Evolutionary conservation across 352 stramenopile species (phyloP).

Genomic region (Globisporangium yorkense): DNA sequence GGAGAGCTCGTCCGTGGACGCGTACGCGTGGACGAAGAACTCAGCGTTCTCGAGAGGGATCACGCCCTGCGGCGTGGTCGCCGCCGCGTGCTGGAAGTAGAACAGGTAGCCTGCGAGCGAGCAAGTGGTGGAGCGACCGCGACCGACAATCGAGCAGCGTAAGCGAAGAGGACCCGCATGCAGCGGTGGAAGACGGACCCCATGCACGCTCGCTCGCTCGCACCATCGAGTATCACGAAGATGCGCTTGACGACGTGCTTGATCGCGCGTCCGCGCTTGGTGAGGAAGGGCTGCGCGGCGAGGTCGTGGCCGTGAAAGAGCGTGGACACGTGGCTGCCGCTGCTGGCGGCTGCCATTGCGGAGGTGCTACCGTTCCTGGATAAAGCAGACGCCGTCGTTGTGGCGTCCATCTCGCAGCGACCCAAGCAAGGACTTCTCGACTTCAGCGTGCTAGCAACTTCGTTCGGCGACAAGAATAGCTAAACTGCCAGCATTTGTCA

Average conservation of each 20-base stretch:
- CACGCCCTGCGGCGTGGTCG: slow-evolving; percentile 52
- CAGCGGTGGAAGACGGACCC: not conserved
- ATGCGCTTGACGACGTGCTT: slow-evolving; percentile 62
- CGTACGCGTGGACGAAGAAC: slow-evolving; percentile 72
- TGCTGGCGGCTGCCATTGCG: not conserved
- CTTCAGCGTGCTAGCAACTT: too few species aligned
- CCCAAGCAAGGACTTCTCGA: too few species aligned
- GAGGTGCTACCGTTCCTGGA: not conserved
- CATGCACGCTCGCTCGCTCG: not conserved
- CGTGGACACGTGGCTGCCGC: not conserved
- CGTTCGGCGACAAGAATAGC: too few species aligned
- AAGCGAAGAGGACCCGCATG: not conserved
- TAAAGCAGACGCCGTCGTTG: too few species aligned
- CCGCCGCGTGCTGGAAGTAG: slow-evolving; percentile 60
- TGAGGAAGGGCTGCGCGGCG: slow-evolving; percentile 56
- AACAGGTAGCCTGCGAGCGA: slow-evolving; percentile 53
- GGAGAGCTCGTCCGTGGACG: slow-evolving; percentile 40
- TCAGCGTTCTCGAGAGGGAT: slow-evolving; percentile 56
- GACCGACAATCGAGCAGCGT: not conserved
- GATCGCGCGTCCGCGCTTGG: slow-evolving; percentile 64
- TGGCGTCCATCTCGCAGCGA: too few species aligned
- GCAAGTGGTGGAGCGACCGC: too few species aligned
- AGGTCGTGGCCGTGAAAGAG: slow-evolving; percentile 67
- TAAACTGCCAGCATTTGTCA: too few species aligned
- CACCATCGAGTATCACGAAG: slow-evolving; percentile 74